phyloP scores from a whole-genome alignment of 495 filamentous ascomycete genomes.

The Evernia prunastri region DNA sequence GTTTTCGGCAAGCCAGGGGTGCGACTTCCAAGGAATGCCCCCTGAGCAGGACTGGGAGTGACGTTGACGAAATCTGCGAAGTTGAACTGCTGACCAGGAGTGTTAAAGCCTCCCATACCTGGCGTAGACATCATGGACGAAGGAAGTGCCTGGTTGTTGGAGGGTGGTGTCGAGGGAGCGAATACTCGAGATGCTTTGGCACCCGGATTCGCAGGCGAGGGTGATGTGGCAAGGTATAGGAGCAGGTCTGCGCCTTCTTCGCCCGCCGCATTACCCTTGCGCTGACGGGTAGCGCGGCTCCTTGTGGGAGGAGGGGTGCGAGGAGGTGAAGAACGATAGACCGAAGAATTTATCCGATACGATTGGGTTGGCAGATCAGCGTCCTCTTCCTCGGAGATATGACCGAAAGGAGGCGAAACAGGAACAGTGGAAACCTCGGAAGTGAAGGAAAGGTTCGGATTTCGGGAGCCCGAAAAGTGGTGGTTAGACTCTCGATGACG shows the following conservation, averaged over 20 bases:
- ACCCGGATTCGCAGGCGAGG: slow-evolving; percentile 63
- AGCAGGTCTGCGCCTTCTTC: slow-evolving; percentile 88
- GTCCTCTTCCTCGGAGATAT: slow-evolving; percentile 71
- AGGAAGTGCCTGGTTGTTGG: slow-evolving; percentile 66
- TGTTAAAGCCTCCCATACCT: slow-evolving; percentile 49
- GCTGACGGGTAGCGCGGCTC: slow-evolving; percentile 40
- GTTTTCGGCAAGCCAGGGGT: slow-evolving; percentile 55
- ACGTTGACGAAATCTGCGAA: slow-evolving; percentile 97
- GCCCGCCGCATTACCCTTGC: slow-evolving; percentile 44
- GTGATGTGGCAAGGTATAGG: slow-evolving; percentile 86
- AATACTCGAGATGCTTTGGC: slow-evolving; percentile 42
- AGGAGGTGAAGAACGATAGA: slow-evolving; percentile 68
- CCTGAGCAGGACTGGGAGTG: slow-evolving; percentile 85
- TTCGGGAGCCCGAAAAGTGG: slow-evolving; percentile 54
- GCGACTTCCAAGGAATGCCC: slow-evolving; percentile 57
- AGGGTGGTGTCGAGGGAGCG: slow-evolving; percentile 82
- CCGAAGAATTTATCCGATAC: slow-evolving; percentile 50
- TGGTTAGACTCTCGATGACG: slow-evolving; percentile 47
- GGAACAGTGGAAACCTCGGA: slow-evolving; percentile 62
- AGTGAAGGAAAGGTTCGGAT: slow-evolving; percentile 65
- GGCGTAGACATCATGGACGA: slow-evolving; percentile 89
- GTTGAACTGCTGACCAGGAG: slow-evolving; percentile 69
- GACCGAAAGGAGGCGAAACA: slow-evolving; percentile 55
- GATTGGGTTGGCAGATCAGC: slow-evolving; percentile 70
- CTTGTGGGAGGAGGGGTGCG: slow-evolving; percentile 70